phyloP scores from a whole-genome alignment of 1,284 basidiomycete species.

The Puccinia novopanici region DNA sequence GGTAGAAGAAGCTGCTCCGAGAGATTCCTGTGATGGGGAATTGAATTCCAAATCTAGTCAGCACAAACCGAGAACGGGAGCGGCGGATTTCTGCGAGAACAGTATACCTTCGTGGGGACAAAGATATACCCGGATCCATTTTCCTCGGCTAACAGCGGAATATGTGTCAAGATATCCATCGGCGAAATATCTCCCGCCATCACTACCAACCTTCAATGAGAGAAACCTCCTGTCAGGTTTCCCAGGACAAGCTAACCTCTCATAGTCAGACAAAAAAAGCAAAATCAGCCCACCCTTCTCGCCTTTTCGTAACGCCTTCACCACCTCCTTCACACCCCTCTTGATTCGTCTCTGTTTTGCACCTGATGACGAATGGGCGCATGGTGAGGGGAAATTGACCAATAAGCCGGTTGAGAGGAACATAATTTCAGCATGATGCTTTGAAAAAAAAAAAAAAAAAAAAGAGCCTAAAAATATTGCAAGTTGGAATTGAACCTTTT shows the following conservation, averaged over 20 bases:
- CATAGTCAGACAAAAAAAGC: no score
- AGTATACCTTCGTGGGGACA: slow-evolving; percentile 56
- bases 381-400: neutral
- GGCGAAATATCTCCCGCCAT: slow-evolving; percentile 97
- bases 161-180: slow-evolving; percentile 95
- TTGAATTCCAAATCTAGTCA: slow-evolving; percentile 54
- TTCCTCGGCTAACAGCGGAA: slow-evolving; percentile 93
- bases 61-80: neutral
- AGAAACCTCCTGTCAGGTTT: neutral
- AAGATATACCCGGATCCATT: slow-evolving; percentile 86
- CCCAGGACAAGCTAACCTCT: neutral
- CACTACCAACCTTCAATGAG: slow-evolving; percentile 67
- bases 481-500: slow-evolving; percentile 67
- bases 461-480: neutral
- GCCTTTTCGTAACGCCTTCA: slow-evolving; percentile 91
- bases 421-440: neutral
- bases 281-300: slow-evolving; percentile 73
- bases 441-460: no score
- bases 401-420: neutral
- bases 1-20: slow-evolving; percentile 91
- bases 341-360: slow-evolving; percentile 89
- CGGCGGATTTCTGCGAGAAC: neutral
- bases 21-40: slow-evolving; percentile 79
- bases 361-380: slow-evolving; percentile 63
- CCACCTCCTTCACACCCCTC: slow-evolving; percentile 92